phyloP scores from a whole-genome alignment of 306 rosid species.

The Mimosa pudica region DNA sequence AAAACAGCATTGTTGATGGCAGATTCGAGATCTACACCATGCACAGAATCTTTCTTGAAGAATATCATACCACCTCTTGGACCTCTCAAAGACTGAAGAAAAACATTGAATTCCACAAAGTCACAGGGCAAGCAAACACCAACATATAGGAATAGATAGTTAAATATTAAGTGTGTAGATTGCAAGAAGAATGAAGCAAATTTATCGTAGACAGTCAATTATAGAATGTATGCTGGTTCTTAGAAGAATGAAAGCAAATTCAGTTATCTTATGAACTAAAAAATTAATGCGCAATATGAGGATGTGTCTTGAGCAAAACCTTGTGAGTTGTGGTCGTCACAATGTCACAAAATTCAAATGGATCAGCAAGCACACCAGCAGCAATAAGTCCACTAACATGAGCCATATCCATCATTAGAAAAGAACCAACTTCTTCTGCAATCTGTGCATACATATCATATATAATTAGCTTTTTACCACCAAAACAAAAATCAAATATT shows the following conservation, averaged over 20 bases:
- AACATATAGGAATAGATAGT: neutral
- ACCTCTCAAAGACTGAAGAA: slow-evolving; percentile 81
- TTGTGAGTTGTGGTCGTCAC: slow-evolving; percentile 99
- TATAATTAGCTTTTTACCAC: slow-evolving; percentile 34
- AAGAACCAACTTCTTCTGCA: slow-evolving; percentile 89
- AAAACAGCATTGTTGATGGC: slow-evolving; percentile 94
- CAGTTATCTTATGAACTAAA: neutral
- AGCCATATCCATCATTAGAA: slow-evolving; percentile 99
- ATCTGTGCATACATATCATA: slow-evolving; percentile 55
- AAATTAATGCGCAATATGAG: slow-evolving; percentile 11
- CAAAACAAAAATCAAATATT: neutral
- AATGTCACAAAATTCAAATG: slow-evolving; percentile 86
- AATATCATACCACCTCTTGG: slow-evolving; percentile 99
- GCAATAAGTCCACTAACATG: slow-evolving; percentile 98
- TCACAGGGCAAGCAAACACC: neutral
- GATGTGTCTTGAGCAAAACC: slow-evolving; percentile 47
- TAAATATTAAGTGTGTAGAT: neutral
- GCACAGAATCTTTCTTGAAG: slow-evolving; percentile 83
- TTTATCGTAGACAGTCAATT: neutral
- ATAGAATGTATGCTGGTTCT: neutral
- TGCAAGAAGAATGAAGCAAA: neutral
- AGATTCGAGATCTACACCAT: slow-evolving; percentile 77
- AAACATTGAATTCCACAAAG: neutral
- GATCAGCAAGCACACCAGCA: slow-evolving; percentile 83
- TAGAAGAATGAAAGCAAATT: neutral